phyloP scores from a whole-genome alignment of 768 basidiomycete species.

The Suillus occidentalis region DNA sequence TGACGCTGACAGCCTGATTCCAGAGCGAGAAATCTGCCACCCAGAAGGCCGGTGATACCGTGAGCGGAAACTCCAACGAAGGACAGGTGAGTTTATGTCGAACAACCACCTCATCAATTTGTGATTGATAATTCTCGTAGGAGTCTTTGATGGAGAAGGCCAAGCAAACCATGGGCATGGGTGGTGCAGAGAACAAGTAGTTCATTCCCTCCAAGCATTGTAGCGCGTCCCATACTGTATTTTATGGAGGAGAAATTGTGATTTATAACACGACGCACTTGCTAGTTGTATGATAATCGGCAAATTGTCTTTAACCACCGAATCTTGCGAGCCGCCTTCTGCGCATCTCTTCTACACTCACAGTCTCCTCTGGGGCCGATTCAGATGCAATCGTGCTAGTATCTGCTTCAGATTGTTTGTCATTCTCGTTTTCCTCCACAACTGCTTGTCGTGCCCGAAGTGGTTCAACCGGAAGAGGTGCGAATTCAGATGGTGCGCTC shows the following conservation, averaged over 20 bases:
- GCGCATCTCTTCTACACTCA: conserved; percentile 67
- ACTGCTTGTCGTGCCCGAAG: conserved; percentile 18
- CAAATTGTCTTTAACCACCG: conserved; percentile 38
- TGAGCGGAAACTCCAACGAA: conserved; percentile 50
- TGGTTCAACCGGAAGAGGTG: conserved; percentile 28
- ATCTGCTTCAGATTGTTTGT: conserved; percentile 37
- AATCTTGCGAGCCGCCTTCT: conserved; percentile 64
- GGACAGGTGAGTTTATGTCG: conserved; percentile 33
- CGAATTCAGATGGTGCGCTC: conserved; percentile 53
- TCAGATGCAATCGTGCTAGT: conserved; percentile 30
- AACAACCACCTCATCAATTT: too few relatives aligned
- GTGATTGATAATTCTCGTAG: background rate
- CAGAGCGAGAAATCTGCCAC: conserved; percentile 52
- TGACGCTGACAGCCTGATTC: background rate
- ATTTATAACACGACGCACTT: background rate
- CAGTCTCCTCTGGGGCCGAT: conserved; percentile 32
- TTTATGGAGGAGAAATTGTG: background rate
- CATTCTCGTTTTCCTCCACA: conserved; percentile 29
- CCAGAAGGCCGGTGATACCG: conserved; percentile 49
- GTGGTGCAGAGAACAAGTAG: conserved; percentile 6
- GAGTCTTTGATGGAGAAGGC: conserved; percentile 17
- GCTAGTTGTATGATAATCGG: background rate
- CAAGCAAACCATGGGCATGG: conserved; percentile 15
- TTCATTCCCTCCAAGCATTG: background rate
- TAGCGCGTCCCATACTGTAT: background rate